Evolutionary conservation across 345 rosid species (phyloP).

Genomic region (Adansonia digitata): DNA sequence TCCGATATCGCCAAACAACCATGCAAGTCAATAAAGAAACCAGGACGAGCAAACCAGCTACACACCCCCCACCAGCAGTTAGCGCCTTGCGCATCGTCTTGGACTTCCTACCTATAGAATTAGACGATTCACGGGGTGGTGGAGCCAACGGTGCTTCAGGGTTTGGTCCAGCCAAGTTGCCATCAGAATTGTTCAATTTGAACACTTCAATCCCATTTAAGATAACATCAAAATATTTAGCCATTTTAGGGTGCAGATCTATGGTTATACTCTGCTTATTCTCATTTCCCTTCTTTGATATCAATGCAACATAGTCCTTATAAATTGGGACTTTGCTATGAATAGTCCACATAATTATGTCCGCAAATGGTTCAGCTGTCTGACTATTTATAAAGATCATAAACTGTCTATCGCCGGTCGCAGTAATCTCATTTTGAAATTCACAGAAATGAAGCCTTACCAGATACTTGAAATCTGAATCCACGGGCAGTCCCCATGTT

Average conservation of each 20-base stretch:
- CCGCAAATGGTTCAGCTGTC: too few relatives aligned
- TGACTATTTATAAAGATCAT: slow-evolving; percentile 40
- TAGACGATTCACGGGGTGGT: not conserved
- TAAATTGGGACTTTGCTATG: slow-evolving; percentile 15
- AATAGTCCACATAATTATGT: slow-evolving; percentile 17
- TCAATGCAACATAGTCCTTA: slow-evolving; percentile 40
- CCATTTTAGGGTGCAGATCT: slow-evolving; percentile 10
- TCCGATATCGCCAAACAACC: not conserved
- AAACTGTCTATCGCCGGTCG: slow-evolving; percentile 33
- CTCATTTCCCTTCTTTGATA: slow-evolving; percentile 15
- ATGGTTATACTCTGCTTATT: not conserved
- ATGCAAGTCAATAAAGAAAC: not conserved
- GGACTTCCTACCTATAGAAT: not conserved
- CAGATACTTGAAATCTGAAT: slow-evolving; percentile 19
- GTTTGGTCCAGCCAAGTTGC: slow-evolving; percentile 43
- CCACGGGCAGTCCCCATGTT: slow-evolving; percentile 50
- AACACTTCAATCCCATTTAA: slow-evolving; percentile 54
- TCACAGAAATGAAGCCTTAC: not conserved
- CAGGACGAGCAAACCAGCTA: not conserved
- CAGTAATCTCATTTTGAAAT: not conserved
- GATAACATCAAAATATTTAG: slow-evolving; percentile 34
- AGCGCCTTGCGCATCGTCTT: not conserved
- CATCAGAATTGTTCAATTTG: slow-evolving; percentile 32
- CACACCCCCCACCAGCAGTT: not conserved
- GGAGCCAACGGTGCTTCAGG: slow-evolving; percentile 5